Percentiles rank a stretch among this genome's conserved stretches.
Evolutionary conservation across 2,329 filamentous ascomycete species (phyloP).

Genomic region (Aureobasidium mangrovei): DNA sequence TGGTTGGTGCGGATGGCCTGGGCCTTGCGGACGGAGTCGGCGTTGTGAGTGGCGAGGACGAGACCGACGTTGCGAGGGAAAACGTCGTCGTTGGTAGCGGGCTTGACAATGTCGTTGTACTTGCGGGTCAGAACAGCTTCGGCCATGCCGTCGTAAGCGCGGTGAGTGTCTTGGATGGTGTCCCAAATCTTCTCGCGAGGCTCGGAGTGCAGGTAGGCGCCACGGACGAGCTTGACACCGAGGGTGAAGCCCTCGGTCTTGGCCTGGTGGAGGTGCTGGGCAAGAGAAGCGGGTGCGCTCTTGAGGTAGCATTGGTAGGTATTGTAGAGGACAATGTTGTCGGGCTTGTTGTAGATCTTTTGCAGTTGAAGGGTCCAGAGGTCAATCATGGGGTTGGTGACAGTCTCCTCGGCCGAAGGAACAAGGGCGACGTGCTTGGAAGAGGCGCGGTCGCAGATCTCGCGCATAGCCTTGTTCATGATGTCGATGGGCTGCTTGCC

Average conservation of each 20-base stretch:
- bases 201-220: conserved; percentile 47
- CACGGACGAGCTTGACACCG: conserved; percentile 49
- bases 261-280: conserved; percentile 39
- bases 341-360: conserved; percentile 57
- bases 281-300: conserved; percentile 35
- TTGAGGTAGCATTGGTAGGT: conserved; percentile 53
- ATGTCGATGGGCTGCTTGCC: conserved; percentile 53
- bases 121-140: conserved; percentile 56
- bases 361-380: conserved; percentile 72
- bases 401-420: conserved; percentile 78
- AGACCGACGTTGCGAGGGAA: conserved; percentile 43
- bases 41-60: conserved; percentile 78
- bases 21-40: conserved; percentile 54
- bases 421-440: conserved; percentile 63
- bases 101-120: conserved; percentile 48
- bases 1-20: conserved; percentile 42
- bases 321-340: conserved; percentile 62
- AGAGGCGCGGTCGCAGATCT: conserved; percentile 64
- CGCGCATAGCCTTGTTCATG: conserved; percentile 61
- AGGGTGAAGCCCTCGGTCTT: conserved; percentile 41
- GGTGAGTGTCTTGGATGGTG: conserved; percentile 46
- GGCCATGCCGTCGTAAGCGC: conserved; percentile 63
- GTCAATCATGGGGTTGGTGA: conserved; percentile 70
- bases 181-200: conserved; percentile 43
- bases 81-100: conserved; percentile 27